Evolutionary conservation across 371 early-diverging fungal genomes (phyloP).

Genomic region (Vairimorpha apis): DNA sequence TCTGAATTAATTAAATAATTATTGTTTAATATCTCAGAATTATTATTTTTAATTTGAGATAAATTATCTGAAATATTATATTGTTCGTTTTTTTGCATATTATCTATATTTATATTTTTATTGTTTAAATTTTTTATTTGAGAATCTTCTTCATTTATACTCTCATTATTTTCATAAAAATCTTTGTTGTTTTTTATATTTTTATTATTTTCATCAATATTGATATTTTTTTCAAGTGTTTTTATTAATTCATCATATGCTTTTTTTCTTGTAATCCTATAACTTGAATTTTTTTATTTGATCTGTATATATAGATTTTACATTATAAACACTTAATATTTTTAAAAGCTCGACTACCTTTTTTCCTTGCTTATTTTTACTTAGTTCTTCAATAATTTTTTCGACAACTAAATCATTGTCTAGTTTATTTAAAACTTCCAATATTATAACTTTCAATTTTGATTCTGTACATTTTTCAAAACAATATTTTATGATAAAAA

Average conservation of each 20-base stretch:
- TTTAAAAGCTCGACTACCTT: background rate
- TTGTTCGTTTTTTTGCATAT: background rate
- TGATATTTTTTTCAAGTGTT: no score
- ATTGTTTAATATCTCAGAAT: background rate
- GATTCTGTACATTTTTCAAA: conserved; percentile 24
- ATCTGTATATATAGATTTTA: background rate
- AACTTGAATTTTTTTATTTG: background rate
- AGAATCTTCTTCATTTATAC: background rate
- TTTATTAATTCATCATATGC: no score
- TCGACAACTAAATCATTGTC: background rate
- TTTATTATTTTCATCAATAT: background rate
- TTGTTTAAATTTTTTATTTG: background rate
- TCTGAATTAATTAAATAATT: background rate
- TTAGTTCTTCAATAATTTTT: background rate
- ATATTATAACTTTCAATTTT: conserved; percentile 19
- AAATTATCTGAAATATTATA: background rate
- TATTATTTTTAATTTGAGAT: no score
- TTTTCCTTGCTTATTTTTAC: background rate
- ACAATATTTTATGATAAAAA: background rate
- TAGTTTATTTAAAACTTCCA: conserved; percentile 2
- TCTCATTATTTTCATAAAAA: background rate
- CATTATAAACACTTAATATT: background rate
- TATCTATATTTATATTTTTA: background rate
- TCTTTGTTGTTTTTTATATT: background rate
- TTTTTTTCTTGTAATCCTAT: conserved; percentile 4